Evolutionary conservation across 805 yeast genomes (phyloP), one percentile per base, ranked within the genome.

Genomic region (Candida dajiaensis): DNA sequence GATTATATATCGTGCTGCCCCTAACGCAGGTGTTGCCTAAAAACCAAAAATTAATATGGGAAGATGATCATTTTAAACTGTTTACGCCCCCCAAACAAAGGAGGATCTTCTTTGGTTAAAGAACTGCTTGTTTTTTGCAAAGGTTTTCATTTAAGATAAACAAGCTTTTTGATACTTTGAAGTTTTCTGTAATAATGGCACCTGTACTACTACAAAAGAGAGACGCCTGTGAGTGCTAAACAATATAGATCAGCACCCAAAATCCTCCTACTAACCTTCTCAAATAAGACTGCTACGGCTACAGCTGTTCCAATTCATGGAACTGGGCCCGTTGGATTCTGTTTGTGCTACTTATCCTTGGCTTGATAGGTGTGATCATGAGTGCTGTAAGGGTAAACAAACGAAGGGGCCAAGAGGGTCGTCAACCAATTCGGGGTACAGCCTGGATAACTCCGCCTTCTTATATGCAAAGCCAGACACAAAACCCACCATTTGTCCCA

Each of bases 401-500:
- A 40, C 71, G 70, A 46, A 71, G 95, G 62, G 50, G 55, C 0
- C 48, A 26, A 5, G 38, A 56, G 29, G 77, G 78, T 38, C 66
- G 70, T 50, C 70, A 67, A 23, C 95, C 96, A 0, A 69, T 87
- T 2, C 68, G 77, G 49, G 92, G 92, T 10, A 85, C 94, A 1
- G 77, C 85, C 11, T 85, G 95, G 95, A 78, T 89, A 69, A 84
- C 94, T 0, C 96, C 96, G 7, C 90, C 89, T 3, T 73, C 79
- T n/a, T 85, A 86, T 56, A 56, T 65, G 67, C 68, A 48, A 38
- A 53, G 50, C 13, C 55, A 40, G 50, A 61, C 61, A 36, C 65
- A 70, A 9, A 77, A 74, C 40, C 74, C 75, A 2, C 77, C 77
- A 1, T 79, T 71, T 53, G 87, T 84, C 1, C 95, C 95, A 0